Base-by-base conservation (phyloP, 176 grass and related monocot species). In the Ensete glaucum region DNA sequence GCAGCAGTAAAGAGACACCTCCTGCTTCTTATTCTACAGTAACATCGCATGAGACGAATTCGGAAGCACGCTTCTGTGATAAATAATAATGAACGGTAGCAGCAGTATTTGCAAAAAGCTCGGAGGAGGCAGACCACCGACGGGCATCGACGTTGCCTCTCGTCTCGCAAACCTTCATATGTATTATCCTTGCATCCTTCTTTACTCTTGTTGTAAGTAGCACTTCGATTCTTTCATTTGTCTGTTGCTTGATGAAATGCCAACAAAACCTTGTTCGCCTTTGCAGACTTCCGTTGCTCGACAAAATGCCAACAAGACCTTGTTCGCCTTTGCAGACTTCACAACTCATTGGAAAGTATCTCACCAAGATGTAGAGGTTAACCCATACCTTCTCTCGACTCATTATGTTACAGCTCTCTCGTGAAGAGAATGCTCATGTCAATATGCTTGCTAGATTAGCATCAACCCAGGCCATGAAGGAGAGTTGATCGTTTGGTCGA, bases 131-230 rank as follows among this genome's bases (percentile, higher is more conserved):
- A 77, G 83, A 26, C 66, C 67, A 50, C 86, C 77, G 50, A 80
- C 75, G 24, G 92, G 92, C 1, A 91, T 91, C 8, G 89, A 88
- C 1, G 85, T 96, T 34, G 69, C 54, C 22, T 96, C 88, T 53
- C 88, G 85, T 43, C 76, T 88, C 16, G 54, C 54, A 9, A 54
- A 26, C 2, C 64, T 82, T 57, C 15, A 70, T 65, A 14, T 21
- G 26, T 75, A 51, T 50, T 26, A 51, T 27, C 49, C 15, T 67
- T 6, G 34, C 4, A 43, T 43, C 34, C 16, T 67, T 2, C 21
- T 11, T 23, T 4, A 20, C 16, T 70, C 48, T 52, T 2, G 8
- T 2, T 43, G 4, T 43, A 43, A 43, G 34, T 0, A 19, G 8
- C n/a, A 16, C 48, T 69, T 69, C 14, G 4, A 43, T 43, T 43